Evolutionary conservation across 441 rosid genomes (phyloP), one percentile per base, ranked within the genome.

Genomic region (California macrophylla): DNA sequence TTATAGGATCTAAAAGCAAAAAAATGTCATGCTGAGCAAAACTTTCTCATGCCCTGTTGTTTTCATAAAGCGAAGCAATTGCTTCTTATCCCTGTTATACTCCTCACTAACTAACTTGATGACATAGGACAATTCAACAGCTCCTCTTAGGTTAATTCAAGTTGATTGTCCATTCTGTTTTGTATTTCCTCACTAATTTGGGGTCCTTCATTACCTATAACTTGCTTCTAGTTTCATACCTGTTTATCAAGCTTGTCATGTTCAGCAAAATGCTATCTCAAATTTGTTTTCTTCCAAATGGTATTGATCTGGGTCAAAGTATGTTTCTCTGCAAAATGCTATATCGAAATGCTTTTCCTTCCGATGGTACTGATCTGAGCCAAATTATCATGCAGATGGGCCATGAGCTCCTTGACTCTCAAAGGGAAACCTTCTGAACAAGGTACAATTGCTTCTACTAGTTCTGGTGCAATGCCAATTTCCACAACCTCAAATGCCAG

Each of bases 391-490:
- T 79, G 73, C 81, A 92, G 99, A 77, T 95, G 98, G 99, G 99
- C 99, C 72, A 89, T 95, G 93, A 95, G 98, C 85, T 95, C 99
- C 75, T 83, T 95, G 88, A 92, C 95, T 64, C 88, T 86, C 40
- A 95, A 90, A 85, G 96, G 97, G 68, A 95, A 92, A 85, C 90
- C 88, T 74, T 83, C 89, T 30, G 96, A 95, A 67, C 99, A 90
- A 75, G 83, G 90, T 67, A 74, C 90, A 67, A 82, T 90, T 78
- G 82, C 92, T 69, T 70, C 92, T 52, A 79, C 88, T 71, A 85
- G 79, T 71, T 79, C 92, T 56, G 83, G 74, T 42, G 61, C 85
- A 47, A 60, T 85, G 64, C 66, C 81, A 30, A 76, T 86, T 73
- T 80, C 96, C 32, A 68, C 79, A 23, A 72, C 80, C 75, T 84